Conservation (phyloP, 2,329 filamentous ascomycete genomes). For the Kalmusia sp. region DNA sequence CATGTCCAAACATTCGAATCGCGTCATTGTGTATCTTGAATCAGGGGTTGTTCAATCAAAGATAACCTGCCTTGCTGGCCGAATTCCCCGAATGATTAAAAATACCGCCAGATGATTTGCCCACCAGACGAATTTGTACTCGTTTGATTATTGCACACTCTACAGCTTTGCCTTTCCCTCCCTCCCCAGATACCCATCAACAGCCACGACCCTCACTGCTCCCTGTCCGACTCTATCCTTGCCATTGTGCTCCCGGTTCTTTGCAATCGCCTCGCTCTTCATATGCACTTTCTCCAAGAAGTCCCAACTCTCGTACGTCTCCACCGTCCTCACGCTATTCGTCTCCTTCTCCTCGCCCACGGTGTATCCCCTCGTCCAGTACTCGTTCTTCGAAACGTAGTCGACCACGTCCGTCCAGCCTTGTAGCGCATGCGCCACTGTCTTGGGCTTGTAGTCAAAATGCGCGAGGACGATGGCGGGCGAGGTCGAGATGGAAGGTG, state of each 20-base stretch:
- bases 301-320: conserved; percentile 18
- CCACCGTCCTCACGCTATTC: conserved; percentile 20
- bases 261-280: conserved; percentile 7
- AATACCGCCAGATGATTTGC: too few relatives aligned
- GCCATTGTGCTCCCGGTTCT: conserved; percentile 11
- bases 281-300: conserved; percentile 14
- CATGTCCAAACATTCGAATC: too few relatives aligned
- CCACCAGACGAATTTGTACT: background rate
- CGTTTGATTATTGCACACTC: background rate
- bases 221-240: conserved; percentile 12
- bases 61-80: too few relatives aligned
- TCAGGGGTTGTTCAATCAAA: too few relatives aligned
- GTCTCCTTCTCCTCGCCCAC: conserved; percentile 21
- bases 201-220: conserved; percentile 19
- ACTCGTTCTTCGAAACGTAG: conserved; percentile 10
- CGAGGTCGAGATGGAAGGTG: conserved; percentile 5
- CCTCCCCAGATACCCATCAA: conserved; percentile 27
- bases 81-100: too few relatives aligned
- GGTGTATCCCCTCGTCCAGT: conserved; percentile 12
- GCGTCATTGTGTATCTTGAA: too few relatives aligned
- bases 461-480: conserved; percentile 27
- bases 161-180: conserved; percentile 20
- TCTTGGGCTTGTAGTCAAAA: conserved; percentile 14
- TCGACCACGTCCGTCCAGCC: conserved; percentile 15
- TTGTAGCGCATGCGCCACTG: conserved; percentile 5